Evolutionary conservation across 176 grass and related monocot species (phyloP).

Genomic region (Aechmea fasciata): DNA sequence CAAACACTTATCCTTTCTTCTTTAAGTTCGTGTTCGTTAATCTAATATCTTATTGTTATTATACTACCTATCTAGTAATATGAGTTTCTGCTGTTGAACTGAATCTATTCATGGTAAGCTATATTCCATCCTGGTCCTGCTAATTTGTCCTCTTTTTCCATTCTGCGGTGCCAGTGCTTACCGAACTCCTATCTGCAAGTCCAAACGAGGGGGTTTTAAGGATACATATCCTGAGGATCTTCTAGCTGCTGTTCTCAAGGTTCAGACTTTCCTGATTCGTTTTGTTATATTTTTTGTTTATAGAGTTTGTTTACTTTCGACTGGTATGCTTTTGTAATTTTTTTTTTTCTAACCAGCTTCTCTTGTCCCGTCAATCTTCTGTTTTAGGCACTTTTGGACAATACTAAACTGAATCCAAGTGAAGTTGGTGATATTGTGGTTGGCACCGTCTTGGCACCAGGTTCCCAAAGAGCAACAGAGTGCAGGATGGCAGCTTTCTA

Average conservation of each 20-base stretch:
- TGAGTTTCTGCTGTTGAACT: background rate
- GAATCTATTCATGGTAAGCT: background rate
- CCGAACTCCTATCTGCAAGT: conserved; percentile 88
- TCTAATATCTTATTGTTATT: background rate
- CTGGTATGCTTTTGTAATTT: background rate
- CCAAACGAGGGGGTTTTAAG: conserved; percentile 85
- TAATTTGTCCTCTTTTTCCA: background rate
- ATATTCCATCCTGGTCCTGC: background rate
- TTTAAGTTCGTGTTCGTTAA: background rate
- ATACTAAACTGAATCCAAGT: conserved; percentile 64
- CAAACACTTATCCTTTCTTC: background rate
- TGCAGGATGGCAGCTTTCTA: conserved; percentile 93
- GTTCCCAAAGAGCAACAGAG: conserved; percentile 74
- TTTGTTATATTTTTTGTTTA: background rate
- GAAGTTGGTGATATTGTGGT: conserved; percentile 89
- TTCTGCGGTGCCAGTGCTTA: conserved; percentile 44
- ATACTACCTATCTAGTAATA: background rate
- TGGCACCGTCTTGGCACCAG: conserved; percentile 69
- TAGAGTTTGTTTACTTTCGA: background rate
- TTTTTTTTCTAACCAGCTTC: background rate
- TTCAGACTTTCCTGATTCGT: conserved; percentile 4
- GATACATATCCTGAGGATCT: conserved; percentile 95
- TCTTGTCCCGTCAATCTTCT: background rate
- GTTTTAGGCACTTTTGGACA: conserved; percentile 66
- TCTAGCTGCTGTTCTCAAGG: conserved; percentile 84